A percentile compares a stretch with the other conserved stretches of the same genome.
These are phyloP conservation scores for Annulohypoxylon truncatum DNA, from an alignment of 2,329 filamentous ascomycete genomes.

Conservation along the genomic window DNA sequence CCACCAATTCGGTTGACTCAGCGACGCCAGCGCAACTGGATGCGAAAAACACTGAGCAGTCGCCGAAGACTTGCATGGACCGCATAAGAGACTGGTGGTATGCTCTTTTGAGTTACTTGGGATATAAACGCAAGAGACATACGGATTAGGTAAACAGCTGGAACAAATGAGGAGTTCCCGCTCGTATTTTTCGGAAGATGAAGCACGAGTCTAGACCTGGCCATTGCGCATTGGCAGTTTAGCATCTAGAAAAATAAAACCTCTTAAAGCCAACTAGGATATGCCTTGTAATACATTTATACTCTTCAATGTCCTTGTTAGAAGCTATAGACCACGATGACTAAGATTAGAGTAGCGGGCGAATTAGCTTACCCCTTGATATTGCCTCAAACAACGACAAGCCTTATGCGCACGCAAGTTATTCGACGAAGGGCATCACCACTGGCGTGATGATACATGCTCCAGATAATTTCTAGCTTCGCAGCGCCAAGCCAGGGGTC, in stretches of 20 bases:
- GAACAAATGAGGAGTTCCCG: neutral
- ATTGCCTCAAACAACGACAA: neutral
- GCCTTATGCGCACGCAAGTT: neutral
- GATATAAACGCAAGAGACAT: conserved; percentile 8
- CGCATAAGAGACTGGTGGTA: conserved; percentile 19
- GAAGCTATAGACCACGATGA: neutral
- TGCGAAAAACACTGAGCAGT: neutral
- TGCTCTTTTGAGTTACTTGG: conserved; percentile 7
- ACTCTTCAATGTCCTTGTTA: neutral
- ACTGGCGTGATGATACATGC: conserved; percentile 22
- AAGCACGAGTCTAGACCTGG: neutral
- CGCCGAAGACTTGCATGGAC: neutral
- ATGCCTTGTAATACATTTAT: neutral
- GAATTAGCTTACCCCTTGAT: neutral
- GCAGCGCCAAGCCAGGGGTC: conserved; percentile 20
- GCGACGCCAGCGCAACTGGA: neutral
- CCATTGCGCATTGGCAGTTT: neutral
- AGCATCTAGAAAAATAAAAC: neutral
- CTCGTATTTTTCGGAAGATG: neutral
- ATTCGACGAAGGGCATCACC: conserved; percentile 21
- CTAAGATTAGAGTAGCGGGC: neutral
- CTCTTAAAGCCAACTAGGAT: neutral
- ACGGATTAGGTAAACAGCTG: conserved; percentile 8
- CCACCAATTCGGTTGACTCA: neutral
- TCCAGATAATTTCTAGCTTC: conserved; percentile 15